These are phyloP conservation scores for Podochytrium sp. DNA, from an alignment of 192 early-diverging fungal genomes.

Conservation along the genomic window DNA sequence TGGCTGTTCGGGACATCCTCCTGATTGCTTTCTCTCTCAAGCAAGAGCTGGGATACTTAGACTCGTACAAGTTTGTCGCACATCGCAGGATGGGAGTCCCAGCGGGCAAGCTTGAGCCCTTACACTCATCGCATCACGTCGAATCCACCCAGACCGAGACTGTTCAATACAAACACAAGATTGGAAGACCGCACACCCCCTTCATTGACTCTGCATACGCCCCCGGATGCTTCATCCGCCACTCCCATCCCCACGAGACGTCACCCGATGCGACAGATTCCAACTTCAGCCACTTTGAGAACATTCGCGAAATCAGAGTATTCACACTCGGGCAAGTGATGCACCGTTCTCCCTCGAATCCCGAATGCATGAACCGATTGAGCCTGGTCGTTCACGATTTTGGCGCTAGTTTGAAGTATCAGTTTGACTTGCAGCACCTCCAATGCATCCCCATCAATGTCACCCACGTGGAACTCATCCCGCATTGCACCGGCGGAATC, in stretches of 20 bases:
- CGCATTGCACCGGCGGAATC: neutral
- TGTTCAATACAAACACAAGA: neutral
- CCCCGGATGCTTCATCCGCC: neutral
- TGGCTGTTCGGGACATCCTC: neutral
- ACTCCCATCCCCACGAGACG: neutral
- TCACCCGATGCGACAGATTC: neutral
- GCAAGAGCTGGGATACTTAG: neutral
- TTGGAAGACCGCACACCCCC: no score
- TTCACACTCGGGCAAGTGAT: neutral
- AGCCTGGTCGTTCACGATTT: neutral
- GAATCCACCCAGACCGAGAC: neutral
- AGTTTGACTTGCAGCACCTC: neutral
- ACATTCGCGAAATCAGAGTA: neutral
- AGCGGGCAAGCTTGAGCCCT: neutral
- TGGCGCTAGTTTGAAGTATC: neutral
- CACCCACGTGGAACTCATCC: no score
- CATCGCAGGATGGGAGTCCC: neutral
- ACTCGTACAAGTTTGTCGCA: neutral
- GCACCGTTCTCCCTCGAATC: no score
- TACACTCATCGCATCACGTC: no score
- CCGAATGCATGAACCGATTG: no score
- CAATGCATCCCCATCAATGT: neutral
- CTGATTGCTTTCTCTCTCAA: neutral
- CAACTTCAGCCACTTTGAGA: neutral
- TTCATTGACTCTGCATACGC: neutral